These are phyloP conservation scores for Dendrothele bispora DNA, from an alignment of 768 basidiomycete species.

Conservation along the genomic window DNA sequence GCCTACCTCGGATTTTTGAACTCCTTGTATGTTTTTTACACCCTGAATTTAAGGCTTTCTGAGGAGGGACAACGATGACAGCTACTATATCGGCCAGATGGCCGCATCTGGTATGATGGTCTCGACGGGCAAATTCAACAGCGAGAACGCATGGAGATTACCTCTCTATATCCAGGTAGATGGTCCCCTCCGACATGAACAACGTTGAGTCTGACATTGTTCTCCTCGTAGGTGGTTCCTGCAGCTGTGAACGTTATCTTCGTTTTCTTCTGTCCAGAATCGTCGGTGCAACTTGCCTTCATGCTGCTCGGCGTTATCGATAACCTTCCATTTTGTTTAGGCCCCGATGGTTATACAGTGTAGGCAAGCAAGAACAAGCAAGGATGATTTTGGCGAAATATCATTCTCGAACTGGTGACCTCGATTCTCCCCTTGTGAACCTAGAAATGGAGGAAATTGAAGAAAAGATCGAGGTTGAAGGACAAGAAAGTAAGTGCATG, in stretches of 20 bases:
- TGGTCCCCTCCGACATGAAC: too few species aligned
- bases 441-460: slow-evolving; percentile 55
- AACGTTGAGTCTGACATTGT: too few species aligned
- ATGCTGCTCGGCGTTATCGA: neutral
- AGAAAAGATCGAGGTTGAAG: slow-evolving; percentile 47
- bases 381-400: slow-evolving; percentile 44
- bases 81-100: slow-evolving; percentile 56
- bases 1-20: slow-evolving; percentile 52
- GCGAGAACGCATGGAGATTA: slow-evolving; percentile 47
- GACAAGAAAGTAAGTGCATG: slow-evolving; percentile 38
- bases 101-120: slow-evolving; percentile 57
- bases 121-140: slow-evolving; percentile 41
- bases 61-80: slow-evolving; percentile 10
- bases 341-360: slow-evolving; percentile 53
- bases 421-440: slow-evolving; percentile 50
- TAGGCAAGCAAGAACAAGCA: slow-evolving; percentile 43
- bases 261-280: slow-evolving; percentile 51
- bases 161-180: slow-evolving; percentile 49
- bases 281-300: slow-evolving; percentile 29
- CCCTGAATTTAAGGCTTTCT: neutral
- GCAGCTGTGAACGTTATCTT: slow-evolving; percentile 47
- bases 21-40: slow-evolving; percentile 40
- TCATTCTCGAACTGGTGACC: slow-evolving; percentile 46
- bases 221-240: slow-evolving; percentile 45
- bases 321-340: slow-evolving; percentile 22